Base-by-base conservation (phyloP, 441 rosid genomes). In the Gossypium trilobum region DNA sequence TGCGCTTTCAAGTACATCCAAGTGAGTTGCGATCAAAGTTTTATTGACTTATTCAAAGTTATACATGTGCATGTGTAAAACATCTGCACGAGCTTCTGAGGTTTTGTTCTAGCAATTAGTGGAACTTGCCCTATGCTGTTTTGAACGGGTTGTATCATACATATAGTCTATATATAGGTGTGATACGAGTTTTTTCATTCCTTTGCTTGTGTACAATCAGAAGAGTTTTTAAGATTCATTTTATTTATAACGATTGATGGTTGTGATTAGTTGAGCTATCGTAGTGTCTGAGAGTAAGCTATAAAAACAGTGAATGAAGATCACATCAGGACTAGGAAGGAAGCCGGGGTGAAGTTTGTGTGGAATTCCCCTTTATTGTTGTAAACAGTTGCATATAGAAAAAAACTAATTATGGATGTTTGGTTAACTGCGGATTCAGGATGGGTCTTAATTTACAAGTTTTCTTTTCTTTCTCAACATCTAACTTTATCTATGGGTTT, bases 1-100 rank as follows among this genome's bases (percentile, higher is more conserved):
- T 84, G 90, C 89, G 48, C 81, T 87, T 84, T 78, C 91, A 74
- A 90, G 99, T 82, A 90, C 97, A 79, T 85, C 78, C 78, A 90
- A 84, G 99, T 95, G 78, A 86, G 91, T 79, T 64, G 33, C 42
- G 52, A 70, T 72, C 68, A 61, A 3, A 56, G 55, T 42, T 58
- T 68, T 75, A 46, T 60, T 17, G 22, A 42, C 61, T 52, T 75
- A 36, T 54, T 48, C 22, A 70, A 14, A 14, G 62, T 19, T 29
- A 16, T 48, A 42, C 52, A 16, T 51, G 48, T 27, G 60, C 22
- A 25, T 14, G 22, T 6, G 9, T 67, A 42, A 66, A 20, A 8
- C 16, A 68, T 55, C 2, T 42, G 58, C 64, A 29, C 25, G 73
- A 20, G 52, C 57, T 75, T 72, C 54, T 33, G 46, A 14, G 46